phyloP scores from a whole-genome alignment of 2,329 filamentous ascomycete species.

The Hyphodiscus sp. region DNA sequence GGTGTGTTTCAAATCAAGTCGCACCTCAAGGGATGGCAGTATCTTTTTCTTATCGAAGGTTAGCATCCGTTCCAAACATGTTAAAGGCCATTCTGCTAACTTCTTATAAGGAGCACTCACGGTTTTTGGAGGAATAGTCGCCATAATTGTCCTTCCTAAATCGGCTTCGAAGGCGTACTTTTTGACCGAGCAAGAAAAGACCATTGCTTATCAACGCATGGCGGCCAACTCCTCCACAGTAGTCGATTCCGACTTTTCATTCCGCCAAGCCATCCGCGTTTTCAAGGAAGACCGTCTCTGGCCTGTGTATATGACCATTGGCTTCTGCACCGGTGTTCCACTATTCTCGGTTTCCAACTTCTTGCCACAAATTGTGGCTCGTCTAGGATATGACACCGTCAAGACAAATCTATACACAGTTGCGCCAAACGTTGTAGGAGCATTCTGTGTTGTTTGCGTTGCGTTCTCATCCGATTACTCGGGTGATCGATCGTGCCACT shows the following conservation, averaged over 20 bases:
- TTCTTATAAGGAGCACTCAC: constrained; percentile 11
- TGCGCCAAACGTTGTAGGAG: constrained; percentile 70
- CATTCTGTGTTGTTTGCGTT: constrained; percentile 63
- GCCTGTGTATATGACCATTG: constrained; percentile 42
- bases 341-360: constrained; percentile 49
- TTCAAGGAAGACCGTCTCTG: constrained; percentile 36
- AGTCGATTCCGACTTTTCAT: constrained; percentile 45
- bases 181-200: constrained; percentile 28
- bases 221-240: constrained; percentile 57
- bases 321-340: constrained; percentile 54
- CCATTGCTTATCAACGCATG: constrained; percentile 30
- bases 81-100: background rate
- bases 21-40: constrained; percentile 43
- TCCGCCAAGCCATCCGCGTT: constrained; percentile 42
- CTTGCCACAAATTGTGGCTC: constrained; percentile 47
- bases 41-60: constrained; percentile 44
- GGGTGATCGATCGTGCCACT: constrained; percentile 47
- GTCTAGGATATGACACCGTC: constrained; percentile 42
- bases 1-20: constrained; percentile 47
- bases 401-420: constrained; percentile 77
- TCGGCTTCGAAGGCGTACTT: constrained; percentile 27
- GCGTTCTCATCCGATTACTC: constrained; percentile 62
- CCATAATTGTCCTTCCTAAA: constrained; percentile 31
- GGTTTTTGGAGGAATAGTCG: constrained; percentile 18
- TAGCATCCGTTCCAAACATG: background rate